Evolutionary conservation across 148 eudicot genomes (phyloP).

Genomic region (Dianthus caryophyllus): DNA sequence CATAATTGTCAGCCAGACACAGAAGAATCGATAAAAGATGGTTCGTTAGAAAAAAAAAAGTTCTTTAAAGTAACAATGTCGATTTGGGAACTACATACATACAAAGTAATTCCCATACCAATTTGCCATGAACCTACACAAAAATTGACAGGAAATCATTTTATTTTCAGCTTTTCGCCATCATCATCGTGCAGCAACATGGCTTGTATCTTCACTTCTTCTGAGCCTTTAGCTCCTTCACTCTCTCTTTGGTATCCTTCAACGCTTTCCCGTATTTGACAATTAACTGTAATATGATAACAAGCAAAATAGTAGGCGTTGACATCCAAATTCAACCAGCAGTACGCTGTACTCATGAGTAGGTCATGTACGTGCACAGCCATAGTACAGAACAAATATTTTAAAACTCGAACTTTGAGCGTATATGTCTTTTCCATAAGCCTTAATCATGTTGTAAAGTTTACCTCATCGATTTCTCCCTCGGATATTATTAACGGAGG

Average conservation of each 20-base stretch:
- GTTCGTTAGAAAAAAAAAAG: background rate
- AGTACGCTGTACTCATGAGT: background rate
- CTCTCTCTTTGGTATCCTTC: slow-evolving; percentile 65
- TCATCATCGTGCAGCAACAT: slow-evolving; percentile 14
- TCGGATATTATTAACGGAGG: slow-evolving; percentile 72
- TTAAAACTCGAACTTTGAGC: background rate
- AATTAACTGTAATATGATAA: slow-evolving; percentile 38
- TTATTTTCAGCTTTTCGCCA: no score
- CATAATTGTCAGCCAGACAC: background rate
- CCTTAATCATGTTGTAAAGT: no score
- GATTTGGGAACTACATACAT: background rate
- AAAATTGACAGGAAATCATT: no score
- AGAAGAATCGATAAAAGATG: background rate
- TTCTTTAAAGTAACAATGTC: background rate
- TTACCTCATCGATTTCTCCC: slow-evolving; percentile 71
- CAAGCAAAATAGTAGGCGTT: background rate
- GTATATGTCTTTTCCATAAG: background rate
- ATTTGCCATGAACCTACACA: slow-evolving; percentile 8
- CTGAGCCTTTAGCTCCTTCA: slow-evolving; percentile 55
- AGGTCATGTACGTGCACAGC: no score
- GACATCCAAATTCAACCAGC: background rate
- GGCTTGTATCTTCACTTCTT: slow-evolving; percentile 23
- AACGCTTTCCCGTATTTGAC: slow-evolving; percentile 59
- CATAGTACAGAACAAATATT: background rate
- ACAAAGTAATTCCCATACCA: background rate